Evolutionary conservation across 2,329 filamentous ascomycete species (phyloP).

Genomic region (Pseudocercospora vitis): DNA sequence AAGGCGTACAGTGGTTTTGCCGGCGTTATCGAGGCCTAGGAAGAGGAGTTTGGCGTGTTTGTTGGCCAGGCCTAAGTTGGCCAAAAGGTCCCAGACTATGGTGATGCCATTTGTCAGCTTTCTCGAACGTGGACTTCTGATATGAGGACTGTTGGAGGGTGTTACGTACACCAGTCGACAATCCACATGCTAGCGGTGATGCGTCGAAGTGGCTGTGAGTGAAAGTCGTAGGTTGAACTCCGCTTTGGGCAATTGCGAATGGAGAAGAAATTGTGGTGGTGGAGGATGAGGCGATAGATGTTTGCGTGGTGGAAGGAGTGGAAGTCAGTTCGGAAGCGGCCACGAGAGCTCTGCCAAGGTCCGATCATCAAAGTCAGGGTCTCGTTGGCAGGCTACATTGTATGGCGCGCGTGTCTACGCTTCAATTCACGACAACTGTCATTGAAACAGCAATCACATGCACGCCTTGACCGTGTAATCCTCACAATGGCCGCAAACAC

Average conservation of each 20-base stretch:
- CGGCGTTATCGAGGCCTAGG: slow-evolving; percentile 89
- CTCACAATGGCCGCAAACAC: slow-evolving; percentile 1
- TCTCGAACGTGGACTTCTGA: too few species aligned
- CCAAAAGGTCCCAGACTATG: slow-evolving; percentile 83
- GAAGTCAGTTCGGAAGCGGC: slow-evolving; percentile 3
- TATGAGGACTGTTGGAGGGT: too few species aligned
- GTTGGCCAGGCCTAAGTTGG: slow-evolving; percentile 83
- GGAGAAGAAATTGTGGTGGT: not conserved
- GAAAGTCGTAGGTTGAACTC: not conserved
- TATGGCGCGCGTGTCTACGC: not conserved
- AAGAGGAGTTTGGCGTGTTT: slow-evolving; percentile 96
- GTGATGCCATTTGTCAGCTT: slow-evolving; percentile 17
- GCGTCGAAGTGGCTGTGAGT: not conserved
- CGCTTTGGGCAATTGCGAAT: not conserved
- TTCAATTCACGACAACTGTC: not conserved
- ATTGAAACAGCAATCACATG: not conserved
- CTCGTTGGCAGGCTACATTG: not conserved
- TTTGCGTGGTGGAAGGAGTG: not conserved
- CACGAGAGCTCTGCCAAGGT: not conserved
- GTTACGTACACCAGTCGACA: slow-evolving; percentile 82
- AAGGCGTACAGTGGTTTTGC: slow-evolving; percentile 71
- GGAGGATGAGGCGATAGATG: slow-evolving; percentile 2
- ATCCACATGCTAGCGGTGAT: slow-evolving; percentile 71
- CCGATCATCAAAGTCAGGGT: not conserved
- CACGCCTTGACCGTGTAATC: not conserved